Conservation (phyloP, 2,329 filamentous ascomycete species). For the Paraconiothyrium brasiliense region DNA sequence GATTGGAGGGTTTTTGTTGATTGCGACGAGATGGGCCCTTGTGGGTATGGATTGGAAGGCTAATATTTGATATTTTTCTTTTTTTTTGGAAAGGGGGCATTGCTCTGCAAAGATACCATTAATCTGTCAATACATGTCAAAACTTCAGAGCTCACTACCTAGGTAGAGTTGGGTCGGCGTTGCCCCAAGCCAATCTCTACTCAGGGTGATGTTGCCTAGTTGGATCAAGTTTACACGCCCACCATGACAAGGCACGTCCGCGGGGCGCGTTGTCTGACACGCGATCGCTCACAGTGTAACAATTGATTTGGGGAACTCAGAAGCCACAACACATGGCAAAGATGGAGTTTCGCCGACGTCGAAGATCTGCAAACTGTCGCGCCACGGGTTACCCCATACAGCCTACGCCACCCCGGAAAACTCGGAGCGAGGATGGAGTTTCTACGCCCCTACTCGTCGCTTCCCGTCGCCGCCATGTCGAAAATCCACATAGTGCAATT, state of each 20-base stretch:
- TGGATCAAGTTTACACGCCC: no score
- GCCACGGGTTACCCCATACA: slow-evolving; percentile 1
- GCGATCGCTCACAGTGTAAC: no score
- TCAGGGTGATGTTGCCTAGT: no score
- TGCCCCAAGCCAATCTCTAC: no score
- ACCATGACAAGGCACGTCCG: no score
- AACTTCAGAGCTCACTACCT: no score
- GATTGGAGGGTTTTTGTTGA: slow-evolving; percentile 34
- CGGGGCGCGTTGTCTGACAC: no score
- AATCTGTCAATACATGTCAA: no score
- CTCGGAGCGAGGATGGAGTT: slow-evolving; percentile 2
- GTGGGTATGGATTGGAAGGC: slow-evolving; percentile 42
- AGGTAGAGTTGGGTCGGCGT: no score
- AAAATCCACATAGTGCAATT: slow-evolving; percentile 10
- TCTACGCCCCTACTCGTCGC: slow-evolving; percentile 8
- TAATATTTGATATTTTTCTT: slow-evolving; percentile 26
- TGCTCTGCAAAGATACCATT: no score
- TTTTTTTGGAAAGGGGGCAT: neutral
- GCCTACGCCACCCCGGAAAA: neutral
- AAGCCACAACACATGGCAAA: no score
- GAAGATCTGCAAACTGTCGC: neutral
- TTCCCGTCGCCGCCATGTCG: slow-evolving; percentile 9
- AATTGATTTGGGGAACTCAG: no score
- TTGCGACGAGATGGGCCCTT: slow-evolving; percentile 38
- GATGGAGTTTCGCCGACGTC: neutral